These are phyloP conservation scores for Pseudogymnoascus sp. DNA, from an alignment of 2,329 filamentous ascomycete genomes.

Conservation along the genomic window DNA sequence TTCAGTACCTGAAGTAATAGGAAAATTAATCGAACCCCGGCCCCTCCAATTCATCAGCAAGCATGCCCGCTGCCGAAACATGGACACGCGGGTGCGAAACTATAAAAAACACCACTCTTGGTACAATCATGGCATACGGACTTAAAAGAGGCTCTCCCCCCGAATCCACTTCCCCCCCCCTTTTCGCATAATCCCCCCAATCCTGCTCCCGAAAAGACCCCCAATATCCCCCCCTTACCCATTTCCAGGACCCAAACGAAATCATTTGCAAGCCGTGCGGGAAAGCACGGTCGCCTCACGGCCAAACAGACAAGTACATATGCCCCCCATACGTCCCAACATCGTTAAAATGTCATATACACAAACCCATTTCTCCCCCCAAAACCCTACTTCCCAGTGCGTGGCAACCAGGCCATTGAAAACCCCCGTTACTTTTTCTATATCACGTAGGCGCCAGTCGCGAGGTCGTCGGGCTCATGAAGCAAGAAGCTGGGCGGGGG, in stretches of 20 bases:
- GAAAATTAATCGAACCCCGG: not conserved
- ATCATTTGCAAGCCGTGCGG: not conserved
- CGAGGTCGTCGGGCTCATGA: not conserved
- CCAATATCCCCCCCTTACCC: not conserved
- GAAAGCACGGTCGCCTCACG: not conserved
- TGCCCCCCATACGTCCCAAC: not conserved
- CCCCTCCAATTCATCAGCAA: not conserved
- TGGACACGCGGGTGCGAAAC: not conserved
- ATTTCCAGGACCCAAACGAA: not conserved
- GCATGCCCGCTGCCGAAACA: not conserved
- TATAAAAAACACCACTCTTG: not conserved
- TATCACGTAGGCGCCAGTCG: not conserved
- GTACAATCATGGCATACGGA: not conserved
- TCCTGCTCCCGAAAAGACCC: not conserved
- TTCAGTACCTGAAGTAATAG: slow-evolving; percentile 1
- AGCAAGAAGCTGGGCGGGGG: not conserved
- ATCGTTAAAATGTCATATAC: slow-evolving; percentile 1
- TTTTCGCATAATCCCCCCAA: not conserved
- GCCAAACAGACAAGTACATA: not conserved
- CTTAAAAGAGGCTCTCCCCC: not conserved
- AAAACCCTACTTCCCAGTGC: not conserved
- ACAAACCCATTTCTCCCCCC: not conserved
- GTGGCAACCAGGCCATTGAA: not conserved
- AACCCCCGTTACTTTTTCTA: not conserved
- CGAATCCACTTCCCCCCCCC: not conserved